phyloP scores from a whole-genome alignment of 1,284 basidiomycete genomes.

The Boletus smithii region DNA sequence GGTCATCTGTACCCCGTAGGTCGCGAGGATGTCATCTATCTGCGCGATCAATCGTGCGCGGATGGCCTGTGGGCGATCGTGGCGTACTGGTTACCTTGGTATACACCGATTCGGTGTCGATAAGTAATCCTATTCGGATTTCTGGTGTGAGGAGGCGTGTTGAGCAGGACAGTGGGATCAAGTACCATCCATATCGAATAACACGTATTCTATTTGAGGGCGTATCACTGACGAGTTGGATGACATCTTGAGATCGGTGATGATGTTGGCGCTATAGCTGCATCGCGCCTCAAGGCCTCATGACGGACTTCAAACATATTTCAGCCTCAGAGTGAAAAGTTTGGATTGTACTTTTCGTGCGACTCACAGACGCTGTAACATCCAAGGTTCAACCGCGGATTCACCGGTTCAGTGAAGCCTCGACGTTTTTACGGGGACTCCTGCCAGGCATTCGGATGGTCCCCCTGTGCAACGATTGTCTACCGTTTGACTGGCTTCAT shows the following conservation, averaged over 20 bases:
- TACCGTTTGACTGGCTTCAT: too few relatives aligned
- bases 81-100: constrained; percentile 70
- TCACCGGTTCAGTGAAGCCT: too few relatives aligned
- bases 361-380: too few relatives aligned
- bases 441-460: too few relatives aligned
- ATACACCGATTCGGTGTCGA: constrained; percentile 72
- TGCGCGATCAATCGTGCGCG: constrained; percentile 7
- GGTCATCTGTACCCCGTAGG: constrained; percentile 72
- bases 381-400: too few relatives aligned
- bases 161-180: neutral
- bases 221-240: constrained; percentile 3
- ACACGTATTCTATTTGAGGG: constrained; percentile 58
- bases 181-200: constrained; percentile 80
- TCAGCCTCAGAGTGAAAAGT: too few relatives aligned
- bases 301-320: too few relatives aligned
- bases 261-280: too few relatives aligned
- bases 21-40: constrained; percentile 59
- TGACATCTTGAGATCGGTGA: constrained; percentile 8
- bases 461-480: too few relatives aligned
- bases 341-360: too few relatives aligned
- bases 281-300: too few relatives aligned
- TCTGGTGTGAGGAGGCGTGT: neutral
- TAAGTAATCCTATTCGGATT: constrained; percentile 47
- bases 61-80: neutral
- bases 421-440: too few relatives aligned